phyloP scores from a whole-genome alignment of 768 basidiomycete genomes.

The Fistulinella prunicolor region DNA sequence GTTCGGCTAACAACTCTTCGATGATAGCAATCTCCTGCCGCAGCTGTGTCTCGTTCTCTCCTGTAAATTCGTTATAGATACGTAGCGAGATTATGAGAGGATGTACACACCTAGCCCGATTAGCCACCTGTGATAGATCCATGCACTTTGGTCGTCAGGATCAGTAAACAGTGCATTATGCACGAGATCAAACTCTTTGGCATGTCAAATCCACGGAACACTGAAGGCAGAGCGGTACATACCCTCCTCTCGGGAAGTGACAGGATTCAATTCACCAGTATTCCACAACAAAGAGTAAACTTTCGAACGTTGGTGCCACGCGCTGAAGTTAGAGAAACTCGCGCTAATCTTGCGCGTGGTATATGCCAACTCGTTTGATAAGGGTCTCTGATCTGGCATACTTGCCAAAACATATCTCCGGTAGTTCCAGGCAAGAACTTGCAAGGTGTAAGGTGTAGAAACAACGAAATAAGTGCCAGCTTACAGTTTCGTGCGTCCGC shows the following conservation, averaged over 20 bases:
- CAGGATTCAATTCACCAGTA: constrained; percentile 47
- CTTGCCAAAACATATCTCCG: constrained; percentile 78
- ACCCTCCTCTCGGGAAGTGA: constrained; percentile 69
- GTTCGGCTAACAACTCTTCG: constrained; percentile 79
- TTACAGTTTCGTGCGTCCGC: constrained; percentile 90
- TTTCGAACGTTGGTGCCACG: constrained; percentile 97
- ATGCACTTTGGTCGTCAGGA: constrained; percentile 93
- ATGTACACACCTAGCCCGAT: constrained; percentile 64
- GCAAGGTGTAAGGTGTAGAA: constrained; percentile 4
- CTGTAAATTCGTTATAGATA: constrained; percentile 35
- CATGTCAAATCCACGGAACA: not conserved
- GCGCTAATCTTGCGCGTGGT: constrained; percentile 88
- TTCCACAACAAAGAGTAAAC: constrained; percentile 67
- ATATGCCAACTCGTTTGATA: constrained; percentile 73
- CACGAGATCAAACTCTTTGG: constrained; percentile 85
- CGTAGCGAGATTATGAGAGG: not conserved
- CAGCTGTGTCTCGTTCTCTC: constrained; percentile 55
- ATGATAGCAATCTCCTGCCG: constrained; percentile 76
- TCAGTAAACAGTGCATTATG: constrained; percentile 95
- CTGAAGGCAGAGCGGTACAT: constrained; percentile 13
- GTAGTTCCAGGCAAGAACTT: constrained; percentile 96
- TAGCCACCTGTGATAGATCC: constrained; percentile 99
- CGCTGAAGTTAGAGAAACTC: constrained; percentile 97
- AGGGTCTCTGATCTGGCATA: constrained; percentile 57
- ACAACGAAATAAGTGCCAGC: constrained; percentile 23